phyloP scores from a whole-genome alignment of 148 eudicot species.

The Rhododendron simsii region DNA sequence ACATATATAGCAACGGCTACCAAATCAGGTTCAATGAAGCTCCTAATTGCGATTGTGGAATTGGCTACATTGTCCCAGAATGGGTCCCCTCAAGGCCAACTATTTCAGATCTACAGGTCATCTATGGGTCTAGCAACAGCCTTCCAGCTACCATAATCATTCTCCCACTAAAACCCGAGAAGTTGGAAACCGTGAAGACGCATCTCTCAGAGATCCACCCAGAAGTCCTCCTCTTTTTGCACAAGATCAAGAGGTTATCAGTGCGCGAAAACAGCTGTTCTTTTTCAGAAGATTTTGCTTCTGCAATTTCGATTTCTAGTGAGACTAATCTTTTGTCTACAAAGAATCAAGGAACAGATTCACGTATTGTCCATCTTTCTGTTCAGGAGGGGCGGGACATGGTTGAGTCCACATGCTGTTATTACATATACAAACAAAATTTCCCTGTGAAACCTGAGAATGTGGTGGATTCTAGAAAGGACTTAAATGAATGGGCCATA shows the following conservation, averaged over 20 bases:
- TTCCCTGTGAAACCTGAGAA: conserved; percentile 32
- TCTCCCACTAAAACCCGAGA: conserved; percentile 42
- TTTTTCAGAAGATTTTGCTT: conserved; percentile 6
- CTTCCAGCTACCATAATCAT: conserved; percentile 32
- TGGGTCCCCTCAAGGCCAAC: conserved; percentile 29
- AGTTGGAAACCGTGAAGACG: conserved; percentile 33
- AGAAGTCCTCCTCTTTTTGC: conserved; percentile 31
- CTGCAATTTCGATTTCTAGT: conserved; percentile 34
- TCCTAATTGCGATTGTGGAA: conserved; percentile 30
- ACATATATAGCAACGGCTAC: conserved; percentile 46
- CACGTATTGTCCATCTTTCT: conserved; percentile 28
- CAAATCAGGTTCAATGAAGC: conserved; percentile 42
- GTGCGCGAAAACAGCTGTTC: conserved; percentile 14
- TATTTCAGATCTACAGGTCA: conserved; percentile 24
- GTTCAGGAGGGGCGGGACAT: conserved; percentile 19
- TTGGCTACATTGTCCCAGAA: conserved; percentile 45
- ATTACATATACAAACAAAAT: conserved; percentile 36
- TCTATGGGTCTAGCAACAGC: conserved; percentile 21
- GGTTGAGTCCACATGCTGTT: conserved; percentile 29
- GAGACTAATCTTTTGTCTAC: conserved; percentile 26
- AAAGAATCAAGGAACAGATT: conserved; percentile 25
- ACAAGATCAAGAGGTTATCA: conserved; percentile 26
- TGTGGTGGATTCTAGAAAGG: conserved; percentile 27
- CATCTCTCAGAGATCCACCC: conserved; percentile 38
- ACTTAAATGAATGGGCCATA: conserved; percentile 32